Evolutionary conservation across 2,329 filamentous ascomycete genomes (phyloP), one percentile per base, ranked within the genome.

Genomic region (Fusarium anthophilum): DNA sequence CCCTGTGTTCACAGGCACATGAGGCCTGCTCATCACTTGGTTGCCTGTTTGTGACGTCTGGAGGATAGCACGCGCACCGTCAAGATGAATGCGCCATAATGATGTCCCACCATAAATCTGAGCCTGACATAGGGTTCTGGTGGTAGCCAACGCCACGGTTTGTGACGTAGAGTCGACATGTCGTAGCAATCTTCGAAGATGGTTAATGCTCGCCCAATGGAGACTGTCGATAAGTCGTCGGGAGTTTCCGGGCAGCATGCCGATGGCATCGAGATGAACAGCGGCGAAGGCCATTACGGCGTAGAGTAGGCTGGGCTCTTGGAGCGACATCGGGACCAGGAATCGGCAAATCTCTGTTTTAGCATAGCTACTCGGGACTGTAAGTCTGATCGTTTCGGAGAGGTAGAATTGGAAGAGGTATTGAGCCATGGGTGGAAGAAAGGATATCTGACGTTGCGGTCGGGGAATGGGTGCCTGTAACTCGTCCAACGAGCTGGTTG

Each of bases 331-430:
- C 4, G 72, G 72, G 14, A 74, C 70, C 0, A 74, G 44, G 10
- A 74, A 74, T 11, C 64, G 72, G 4, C 72, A 74, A 3, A 74
- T 74, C 30, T 74, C 53, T 20, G 47, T 37, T 28, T 66, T 63
- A 0, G 72, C 72, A 37, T 65, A 72, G 7, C 44, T 63, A 26
- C 72, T 74, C 3, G 72, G 72, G 9, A 74, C 70, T 10, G 67
- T 74, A 14, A 74, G 67, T 17, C 63, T 69, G 30, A 74, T 74
- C 2, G 72, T 74, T 57, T 74, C 67, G 2, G 72, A 48, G 6
- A 69, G 41, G 22, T 74, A 74, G n/a, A 74, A 74, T n/a, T 71
- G 56, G 5, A 74, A 50, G 6, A 74, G 17, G 14, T 74, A 54
- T 28, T 50, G 60, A 9, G 63, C 70, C 65, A 74, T 69, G 28